A percentile compares a stretch with the other conserved stretches of the same genome.
Evolutionary conservation across 2,329 filamentous ascomycete genomes (phyloP).

Genomic region (Lecanicillium sp.): DNA sequence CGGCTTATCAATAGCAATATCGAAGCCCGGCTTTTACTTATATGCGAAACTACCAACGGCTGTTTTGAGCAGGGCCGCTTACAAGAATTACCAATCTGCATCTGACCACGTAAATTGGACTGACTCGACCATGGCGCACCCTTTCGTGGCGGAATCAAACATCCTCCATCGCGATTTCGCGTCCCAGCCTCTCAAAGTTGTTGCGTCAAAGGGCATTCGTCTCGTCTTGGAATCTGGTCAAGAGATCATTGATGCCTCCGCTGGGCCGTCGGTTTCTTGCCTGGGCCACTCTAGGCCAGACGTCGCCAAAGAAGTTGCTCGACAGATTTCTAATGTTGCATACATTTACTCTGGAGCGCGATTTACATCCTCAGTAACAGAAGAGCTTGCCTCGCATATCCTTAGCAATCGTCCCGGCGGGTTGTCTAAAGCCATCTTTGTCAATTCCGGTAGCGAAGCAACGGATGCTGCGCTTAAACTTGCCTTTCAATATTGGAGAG

Average conservation of each 20-base stretch:
- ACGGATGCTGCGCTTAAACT: conserved; percentile 41
- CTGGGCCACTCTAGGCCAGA: conserved; percentile 3
- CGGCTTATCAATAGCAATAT: too few relatives aligned
- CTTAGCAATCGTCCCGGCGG: conserved; percentile 6
- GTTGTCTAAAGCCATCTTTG: conserved; percentile 9
- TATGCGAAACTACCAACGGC: too few relatives aligned
- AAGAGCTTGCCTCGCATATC: conserved; percentile 5
- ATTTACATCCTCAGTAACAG: conserved; percentile 5
- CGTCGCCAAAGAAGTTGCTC: conserved; percentile 2
- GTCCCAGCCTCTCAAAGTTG: not conserved
- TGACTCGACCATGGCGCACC: conserved; percentile 4
- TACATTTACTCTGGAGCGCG: conserved; percentile 10
- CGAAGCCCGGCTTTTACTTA: too few relatives aligned
- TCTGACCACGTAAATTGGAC: too few relatives aligned
- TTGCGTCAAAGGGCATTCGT: not conserved
- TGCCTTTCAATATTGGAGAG: conserved; percentile 38
- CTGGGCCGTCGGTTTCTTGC: conserved; percentile 7
- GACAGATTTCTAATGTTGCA: conserved; percentile 5
- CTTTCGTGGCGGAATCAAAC: conserved; percentile 7
- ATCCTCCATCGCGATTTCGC: conserved; percentile 7
- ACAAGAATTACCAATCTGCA: too few relatives aligned
- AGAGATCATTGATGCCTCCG: conserved; percentile 7
- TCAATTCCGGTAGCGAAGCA: conserved; percentile 25
- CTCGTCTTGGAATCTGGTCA: conserved; percentile 3
- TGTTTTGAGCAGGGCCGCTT: too few relatives aligned